Evolutionary conservation across 2,329 filamentous ascomycete species (phyloP), one percentile per base, ranked within the genome.

Genomic region (Colletotrichum musicola): DNA sequence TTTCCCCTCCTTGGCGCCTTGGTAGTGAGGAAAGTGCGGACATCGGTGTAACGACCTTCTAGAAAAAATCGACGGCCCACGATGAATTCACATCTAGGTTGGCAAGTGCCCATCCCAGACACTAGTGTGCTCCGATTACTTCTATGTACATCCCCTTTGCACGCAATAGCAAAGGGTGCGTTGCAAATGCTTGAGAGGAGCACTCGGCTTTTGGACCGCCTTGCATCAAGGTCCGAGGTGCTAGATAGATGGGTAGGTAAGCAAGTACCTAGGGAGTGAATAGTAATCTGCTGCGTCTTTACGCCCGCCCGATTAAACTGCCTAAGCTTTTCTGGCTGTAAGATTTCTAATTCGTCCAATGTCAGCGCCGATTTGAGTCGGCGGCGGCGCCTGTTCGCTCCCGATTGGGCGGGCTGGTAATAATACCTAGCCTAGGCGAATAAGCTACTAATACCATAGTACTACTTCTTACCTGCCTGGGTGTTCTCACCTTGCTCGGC

Each of bases 341-440:
- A 68, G 61, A 64, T 68, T 64, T 68, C 65, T 64, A 64, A 68
- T 68, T 50, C 65, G 27, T 64, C 61, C 49, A 61, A 59, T 64
- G 42, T 58, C 14, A 22, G 25, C 25, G 53, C 64, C 42, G 64
- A 44, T 35, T n/a, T 12, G 30, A 42, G 54, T 68, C 61, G 65
- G 65, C 35, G 53, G 47, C 53, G 47, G 53, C 47, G 46, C 12
- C 30, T 27, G 51, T 22, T 51, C 22, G 22, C 18, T n/a, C 14
- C 58, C 59, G 25, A 63, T 44, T 10, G 25, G 44, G 22, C 25
- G 44, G 25, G 14, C 14, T 44, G 25, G n/a, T 12, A 20, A 40
- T 30, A 30, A 7, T 30, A n/a, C n/a, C n/a, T n/a, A 30, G 5
- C 27, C 27, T 9, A 30, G 27, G 14, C 25, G 3, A 22, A 22